These are phyloP conservation scores for Nigrospora oryzae DNA, from an alignment of 2,329 filamentous ascomycete genomes.

Conservation along the genomic window DNA sequence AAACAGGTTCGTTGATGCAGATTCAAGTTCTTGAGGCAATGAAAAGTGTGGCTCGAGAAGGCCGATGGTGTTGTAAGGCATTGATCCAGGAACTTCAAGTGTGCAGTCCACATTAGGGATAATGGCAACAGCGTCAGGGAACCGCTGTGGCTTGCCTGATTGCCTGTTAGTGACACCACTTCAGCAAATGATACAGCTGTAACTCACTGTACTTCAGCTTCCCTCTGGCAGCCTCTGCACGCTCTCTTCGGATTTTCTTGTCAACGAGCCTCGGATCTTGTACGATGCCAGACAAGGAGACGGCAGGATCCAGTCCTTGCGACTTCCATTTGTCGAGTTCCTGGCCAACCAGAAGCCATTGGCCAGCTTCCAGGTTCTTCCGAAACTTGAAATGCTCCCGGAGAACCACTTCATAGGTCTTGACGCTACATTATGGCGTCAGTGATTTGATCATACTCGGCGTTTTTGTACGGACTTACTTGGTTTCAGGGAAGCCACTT, in stretches of 20 bases:
- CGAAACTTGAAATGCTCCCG: not conserved
- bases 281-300: not conserved
- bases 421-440: not conserved
- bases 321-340: not conserved
- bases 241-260: not conserved
- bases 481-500: not conserved
- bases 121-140: too few relatives aligned
- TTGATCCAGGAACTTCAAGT: too few relatives aligned
- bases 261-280: not conserved
- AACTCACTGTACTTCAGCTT: not conserved
- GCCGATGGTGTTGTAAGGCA: too few relatives aligned
- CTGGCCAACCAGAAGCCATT: not conserved
- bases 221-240: not conserved
- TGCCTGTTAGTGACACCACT: too few relatives aligned
- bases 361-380: not conserved
- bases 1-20: not conserved
- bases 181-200: not conserved
- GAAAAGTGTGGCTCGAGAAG: not conserved
- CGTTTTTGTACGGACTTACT: not conserved
- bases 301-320: not conserved
- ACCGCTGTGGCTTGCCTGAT: too few relatives aligned
- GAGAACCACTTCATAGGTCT: not conserved
- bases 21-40: not conserved
- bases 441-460: not conserved
- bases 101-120: too few relatives aligned